Evolutionary conservation across 768 basidiomycete species (phyloP).

Genomic region (Suillus spraguei): DNA sequence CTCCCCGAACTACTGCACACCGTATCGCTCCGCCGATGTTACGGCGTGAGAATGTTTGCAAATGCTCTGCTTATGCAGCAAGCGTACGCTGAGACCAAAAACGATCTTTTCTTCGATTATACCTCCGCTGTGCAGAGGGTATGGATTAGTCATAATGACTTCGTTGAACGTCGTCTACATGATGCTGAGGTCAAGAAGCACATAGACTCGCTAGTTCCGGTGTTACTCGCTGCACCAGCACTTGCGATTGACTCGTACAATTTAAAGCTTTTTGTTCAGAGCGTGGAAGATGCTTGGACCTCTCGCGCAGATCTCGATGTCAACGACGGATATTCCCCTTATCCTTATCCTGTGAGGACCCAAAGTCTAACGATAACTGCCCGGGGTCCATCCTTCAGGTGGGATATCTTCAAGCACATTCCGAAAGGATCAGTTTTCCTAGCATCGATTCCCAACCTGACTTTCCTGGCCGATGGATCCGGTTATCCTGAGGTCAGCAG

Average conservation of each 20-base stretch:
- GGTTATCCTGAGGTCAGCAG: not conserved
- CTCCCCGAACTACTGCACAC: too few species aligned
- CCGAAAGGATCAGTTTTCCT: not conserved
- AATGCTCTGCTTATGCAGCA: too few species aligned
- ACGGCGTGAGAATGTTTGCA: too few species aligned
- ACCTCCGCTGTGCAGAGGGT: not conserved
- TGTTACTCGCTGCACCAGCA: not conserved
- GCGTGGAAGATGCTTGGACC: too few species aligned
- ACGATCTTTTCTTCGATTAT: too few species aligned
- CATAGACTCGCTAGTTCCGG: not conserved
- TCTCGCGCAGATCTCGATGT: not conserved
- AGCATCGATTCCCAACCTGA: not conserved
- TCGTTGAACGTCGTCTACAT: too few species aligned
- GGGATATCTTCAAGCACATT: not conserved
- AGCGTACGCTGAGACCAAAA: too few species aligned
- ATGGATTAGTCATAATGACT: not conserved
- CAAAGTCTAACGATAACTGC: not conserved
- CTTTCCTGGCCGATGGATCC: not conserved
- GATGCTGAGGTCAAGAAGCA: accelerated
- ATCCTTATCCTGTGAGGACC: not conserved
- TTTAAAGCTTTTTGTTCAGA: not conserved
- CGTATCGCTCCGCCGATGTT: too few species aligned
- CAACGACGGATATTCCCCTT: not conserved
- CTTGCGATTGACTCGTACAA: not conserved
- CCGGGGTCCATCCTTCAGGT: not conserved